phyloP scores from a whole-genome alignment of 2,329 filamentous ascomycete genomes.

The Fusarium subglutinans region DNA sequence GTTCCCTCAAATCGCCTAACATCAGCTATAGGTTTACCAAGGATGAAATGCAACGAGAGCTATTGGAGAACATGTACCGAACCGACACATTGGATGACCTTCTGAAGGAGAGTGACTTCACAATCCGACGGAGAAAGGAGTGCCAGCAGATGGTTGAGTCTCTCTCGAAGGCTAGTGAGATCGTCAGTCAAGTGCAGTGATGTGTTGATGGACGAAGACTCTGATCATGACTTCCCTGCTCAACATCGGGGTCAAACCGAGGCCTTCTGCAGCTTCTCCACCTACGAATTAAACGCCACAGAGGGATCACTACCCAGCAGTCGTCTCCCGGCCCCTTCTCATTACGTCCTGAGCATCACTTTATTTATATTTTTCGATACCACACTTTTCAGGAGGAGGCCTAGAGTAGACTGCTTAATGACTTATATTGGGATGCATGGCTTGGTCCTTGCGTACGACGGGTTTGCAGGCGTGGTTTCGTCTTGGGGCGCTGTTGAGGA shows the following conservation, averaged over 20 bases:
- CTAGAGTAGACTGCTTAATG: slow-evolving; percentile 50
- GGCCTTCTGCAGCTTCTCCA: slow-evolving; percentile 14
- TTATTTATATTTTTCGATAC: slow-evolving; percentile 50
- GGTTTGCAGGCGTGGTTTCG: background rate
- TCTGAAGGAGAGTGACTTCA: slow-evolving; percentile 98
- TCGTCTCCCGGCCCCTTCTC: slow-evolving; percentile 12
- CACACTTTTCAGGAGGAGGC: slow-evolving; percentile 45
- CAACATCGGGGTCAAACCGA: slow-evolving; percentile 17
- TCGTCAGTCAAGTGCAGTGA: slow-evolving; percentile 83
- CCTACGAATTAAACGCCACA: slow-evolving; percentile 9
- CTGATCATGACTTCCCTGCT: slow-evolving; percentile 23
- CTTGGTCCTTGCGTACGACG: slow-evolving; percentile 5
- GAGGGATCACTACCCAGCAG: slow-evolving; percentile 12
- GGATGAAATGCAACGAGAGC: slow-evolving; percentile 97
- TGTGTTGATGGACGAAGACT: slow-evolving; percentile 10
- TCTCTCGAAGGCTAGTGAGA: slow-evolving; percentile 88
- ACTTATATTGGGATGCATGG: slow-evolving; percentile 37
- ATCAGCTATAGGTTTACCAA: slow-evolving; percentile 77
- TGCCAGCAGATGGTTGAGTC: slow-evolving; percentile 99
- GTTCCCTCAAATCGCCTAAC: slow-evolving; percentile 21
- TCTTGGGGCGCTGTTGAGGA: slow-evolving; percentile 14
- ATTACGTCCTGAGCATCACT: slow-evolving; percentile 31
- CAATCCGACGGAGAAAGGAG: slow-evolving; percentile 91
- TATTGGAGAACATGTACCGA: slow-evolving; percentile 97
- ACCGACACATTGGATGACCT: slow-evolving; percentile 89